Evolutionary conservation across 768 basidiomycete genomes (phyloP).

Genomic region (Boletus sp.): DNA sequence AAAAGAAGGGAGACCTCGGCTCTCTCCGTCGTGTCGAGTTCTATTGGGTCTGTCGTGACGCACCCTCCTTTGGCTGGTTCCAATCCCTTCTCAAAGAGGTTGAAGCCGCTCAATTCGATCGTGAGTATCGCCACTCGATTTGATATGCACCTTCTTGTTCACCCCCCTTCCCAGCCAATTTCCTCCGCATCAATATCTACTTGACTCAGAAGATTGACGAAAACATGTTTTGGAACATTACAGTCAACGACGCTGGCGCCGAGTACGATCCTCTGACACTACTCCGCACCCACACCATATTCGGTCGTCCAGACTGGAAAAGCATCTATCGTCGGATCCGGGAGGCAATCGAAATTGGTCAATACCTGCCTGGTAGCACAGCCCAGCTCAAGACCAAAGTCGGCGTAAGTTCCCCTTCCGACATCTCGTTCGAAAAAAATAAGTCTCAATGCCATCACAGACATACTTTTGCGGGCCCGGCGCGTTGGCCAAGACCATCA

Average conservation of each 20-base stretch:
- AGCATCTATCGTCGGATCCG: constrained; percentile 73
- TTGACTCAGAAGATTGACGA: constrained; percentile 83
- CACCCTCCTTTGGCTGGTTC: constrained; percentile 99
- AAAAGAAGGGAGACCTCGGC: constrained; percentile 73
- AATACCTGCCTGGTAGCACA: constrained; percentile 76
- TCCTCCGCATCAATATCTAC: constrained; percentile 89
- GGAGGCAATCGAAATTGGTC: constrained; percentile 76
- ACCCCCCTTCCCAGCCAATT: constrained; percentile 61
- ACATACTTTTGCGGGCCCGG: constrained; percentile 90
- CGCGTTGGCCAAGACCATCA: constrained; percentile 71
- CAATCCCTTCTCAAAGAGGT: constrained; percentile 85
- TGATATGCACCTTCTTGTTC: constrained; percentile 3
- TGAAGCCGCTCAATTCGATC: constrained; percentile 85
- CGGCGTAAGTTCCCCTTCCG: constrained; percentile 50
- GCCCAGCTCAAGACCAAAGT: constrained; percentile 82
- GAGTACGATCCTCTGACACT: constrained; percentile 89
- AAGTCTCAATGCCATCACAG: constrained; percentile 33
- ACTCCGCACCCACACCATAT: constrained; percentile 85
- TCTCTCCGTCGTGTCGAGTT: constrained; percentile 88
- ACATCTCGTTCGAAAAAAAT: neutral
- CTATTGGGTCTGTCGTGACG: constrained; percentile 91
- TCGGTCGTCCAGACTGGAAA: constrained; percentile 90
- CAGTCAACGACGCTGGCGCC: constrained; percentile 81
- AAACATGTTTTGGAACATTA: constrained; percentile 91
- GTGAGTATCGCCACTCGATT: constrained; percentile 45